Conservation (phyloP, 306 rosid genomes). For the Castanea sativa region DNA sequence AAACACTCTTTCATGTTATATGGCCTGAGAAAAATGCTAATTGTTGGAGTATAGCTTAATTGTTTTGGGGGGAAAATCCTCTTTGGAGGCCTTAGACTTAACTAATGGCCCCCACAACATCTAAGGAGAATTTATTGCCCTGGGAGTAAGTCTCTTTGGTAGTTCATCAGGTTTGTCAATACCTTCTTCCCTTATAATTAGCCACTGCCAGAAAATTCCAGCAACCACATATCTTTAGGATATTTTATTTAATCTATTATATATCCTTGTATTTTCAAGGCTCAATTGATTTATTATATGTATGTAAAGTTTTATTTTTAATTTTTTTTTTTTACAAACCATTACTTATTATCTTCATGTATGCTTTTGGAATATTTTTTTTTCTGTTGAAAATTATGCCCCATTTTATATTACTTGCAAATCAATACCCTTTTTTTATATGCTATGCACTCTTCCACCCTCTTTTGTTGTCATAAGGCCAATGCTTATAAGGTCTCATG, state of each 20-base stretch:
- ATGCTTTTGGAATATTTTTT: neutral
- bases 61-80: too few species aligned
- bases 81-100: neutral
- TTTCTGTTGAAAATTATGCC: neutral
- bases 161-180: neutral
- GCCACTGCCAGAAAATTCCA: neutral
- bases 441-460: too few species aligned
- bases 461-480: too few species aligned
- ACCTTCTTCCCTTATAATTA: neutral
- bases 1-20: neutral
- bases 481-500: too few species aligned
- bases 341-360: neutral
- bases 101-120: neutral
- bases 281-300: neutral
- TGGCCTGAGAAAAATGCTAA: neutral
- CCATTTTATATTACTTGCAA: neutral
- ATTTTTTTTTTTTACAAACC: too few species aligned
- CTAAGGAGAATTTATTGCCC: neutral
- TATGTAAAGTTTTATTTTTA: too few species aligned
- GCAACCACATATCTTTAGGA: neutral
- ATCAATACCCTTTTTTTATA: too few species aligned
- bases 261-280: neutral
- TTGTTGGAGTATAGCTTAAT: neutral
- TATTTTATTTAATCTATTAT: neutral
- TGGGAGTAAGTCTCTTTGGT: neutral